phyloP scores from a whole-genome alignment of 2,329 filamentous ascomycete species.

The Pseudogymnoascus sp. region DNA sequence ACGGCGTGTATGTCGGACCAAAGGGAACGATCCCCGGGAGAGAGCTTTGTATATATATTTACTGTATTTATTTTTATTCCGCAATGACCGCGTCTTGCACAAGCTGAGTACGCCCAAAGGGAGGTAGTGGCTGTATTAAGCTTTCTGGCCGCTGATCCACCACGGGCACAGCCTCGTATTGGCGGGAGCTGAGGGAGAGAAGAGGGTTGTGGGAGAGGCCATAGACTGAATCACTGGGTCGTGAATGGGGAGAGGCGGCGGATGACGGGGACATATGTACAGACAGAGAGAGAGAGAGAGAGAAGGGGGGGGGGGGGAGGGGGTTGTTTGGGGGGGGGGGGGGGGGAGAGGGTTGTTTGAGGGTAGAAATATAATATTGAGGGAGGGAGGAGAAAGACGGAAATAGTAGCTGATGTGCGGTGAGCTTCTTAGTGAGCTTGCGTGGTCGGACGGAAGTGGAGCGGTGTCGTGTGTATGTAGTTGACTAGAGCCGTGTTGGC shows the following conservation, averaged over 20 bases:
- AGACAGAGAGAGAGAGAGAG: neutral
- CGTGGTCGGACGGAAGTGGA: neutral
- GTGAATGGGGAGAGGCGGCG: neutral
- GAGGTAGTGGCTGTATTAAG: neutral
- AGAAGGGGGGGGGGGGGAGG: too few species aligned
- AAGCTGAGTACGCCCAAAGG: neutral
- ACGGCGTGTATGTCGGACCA: neutral
- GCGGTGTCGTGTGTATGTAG: constrained; percentile 2
- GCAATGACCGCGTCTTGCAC: neutral
- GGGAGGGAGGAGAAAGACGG: neutral
- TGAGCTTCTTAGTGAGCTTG: neutral
- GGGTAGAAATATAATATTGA: neutral
- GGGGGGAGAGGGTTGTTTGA: neutral
- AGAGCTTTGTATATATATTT: neutral
- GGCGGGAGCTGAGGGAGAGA: neutral
- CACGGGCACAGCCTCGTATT: neutral
- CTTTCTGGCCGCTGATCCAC: neutral
- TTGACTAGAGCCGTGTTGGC: neutral
- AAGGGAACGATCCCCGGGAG: neutral
- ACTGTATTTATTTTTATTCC: neutral
- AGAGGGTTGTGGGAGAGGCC: neutral
- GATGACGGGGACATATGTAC: neutral
- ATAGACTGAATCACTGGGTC: neutral
- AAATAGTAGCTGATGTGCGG: constrained; percentile 3
- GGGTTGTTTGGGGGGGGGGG: neutral